These are phyloP conservation scores for Striga hermonthica DNA, from an alignment of 305 asterid genomes.

Conservation along the genomic window DNA sequence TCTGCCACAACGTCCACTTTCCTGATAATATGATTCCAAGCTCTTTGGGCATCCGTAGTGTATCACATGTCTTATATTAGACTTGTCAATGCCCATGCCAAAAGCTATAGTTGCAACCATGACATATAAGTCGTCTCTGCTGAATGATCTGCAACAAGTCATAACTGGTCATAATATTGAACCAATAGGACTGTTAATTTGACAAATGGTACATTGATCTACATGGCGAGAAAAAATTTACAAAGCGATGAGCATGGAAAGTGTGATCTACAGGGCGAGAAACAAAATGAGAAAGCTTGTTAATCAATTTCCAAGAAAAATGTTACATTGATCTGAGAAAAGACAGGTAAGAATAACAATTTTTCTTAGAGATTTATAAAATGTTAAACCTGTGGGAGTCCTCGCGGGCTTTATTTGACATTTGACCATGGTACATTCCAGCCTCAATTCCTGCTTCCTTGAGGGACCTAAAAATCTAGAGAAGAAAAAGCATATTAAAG, in stretches of 20 bases:
- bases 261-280: constrained; percentile 12
- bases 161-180: constrained; percentile 16
- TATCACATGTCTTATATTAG: constrained; percentile 83
- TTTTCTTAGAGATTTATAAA: constrained; percentile 22
- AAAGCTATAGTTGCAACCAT: constrained; percentile 98
- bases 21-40: constrained; percentile 96
- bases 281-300: constrained; percentile 2
- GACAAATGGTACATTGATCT: constrained; percentile 10
- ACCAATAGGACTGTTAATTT: background rate
- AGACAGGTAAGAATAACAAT: constrained; percentile 20
- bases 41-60: constrained; percentile 99
- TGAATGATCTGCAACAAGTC: constrained; percentile 69
- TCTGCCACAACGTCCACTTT: constrained; percentile 98
- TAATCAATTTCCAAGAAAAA: constrained; percentile 13
- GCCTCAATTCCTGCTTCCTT: constrained; percentile 57
- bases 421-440: constrained; percentile 90
- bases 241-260: constrained; percentile 6
- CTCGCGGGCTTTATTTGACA: constrained; percentile 80
- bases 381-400: constrained; percentile 67
- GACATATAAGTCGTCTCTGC: constrained; percentile 86
- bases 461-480: constrained; percentile 57
- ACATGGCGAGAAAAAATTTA: constrained; percentile 20
- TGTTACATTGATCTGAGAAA: constrained; percentile 17
- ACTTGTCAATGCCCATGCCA: constrained; percentile 99
- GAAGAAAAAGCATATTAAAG: constrained; percentile 31